Conservation (phyloP, 345 rosid genomes). For the Gossypium australe region DNA sequence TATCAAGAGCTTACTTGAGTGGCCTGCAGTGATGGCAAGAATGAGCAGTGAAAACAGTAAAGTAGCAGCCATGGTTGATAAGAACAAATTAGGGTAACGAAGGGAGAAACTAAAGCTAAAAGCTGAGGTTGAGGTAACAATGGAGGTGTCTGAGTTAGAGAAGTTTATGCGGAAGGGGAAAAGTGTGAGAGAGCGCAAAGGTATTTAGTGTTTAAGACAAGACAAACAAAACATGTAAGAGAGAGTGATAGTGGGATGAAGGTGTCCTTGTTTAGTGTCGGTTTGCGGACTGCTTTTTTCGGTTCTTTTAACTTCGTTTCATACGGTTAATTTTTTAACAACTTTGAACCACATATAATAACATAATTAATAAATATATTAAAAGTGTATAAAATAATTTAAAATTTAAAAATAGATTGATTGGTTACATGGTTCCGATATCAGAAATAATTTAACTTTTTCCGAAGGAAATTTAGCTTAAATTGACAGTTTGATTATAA, state of each 20-base stretch:
- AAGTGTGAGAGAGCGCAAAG: neutral
- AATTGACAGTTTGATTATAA: too few relatives aligned
- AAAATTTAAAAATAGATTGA: too few relatives aligned
- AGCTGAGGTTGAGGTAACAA: neutral
- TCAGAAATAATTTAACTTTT: too few relatives aligned
- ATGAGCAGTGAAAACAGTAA: slow-evolving; percentile 38
- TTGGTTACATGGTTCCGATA: too few relatives aligned
- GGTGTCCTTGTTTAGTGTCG: neutral
- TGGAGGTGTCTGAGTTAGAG: neutral
- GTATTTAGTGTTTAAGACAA: neutral
- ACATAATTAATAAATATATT: too few relatives aligned
- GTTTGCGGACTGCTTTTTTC: neutral
- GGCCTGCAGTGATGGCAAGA: slow-evolving; percentile 36
- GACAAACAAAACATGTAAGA: neutral
- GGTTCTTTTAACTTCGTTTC: neutral
- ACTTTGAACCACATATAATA: neutral
- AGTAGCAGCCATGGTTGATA: slow-evolving; percentile 35
- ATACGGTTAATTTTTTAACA: neutral
- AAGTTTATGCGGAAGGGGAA: neutral
- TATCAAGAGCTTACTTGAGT: slow-evolving; percentile 41
- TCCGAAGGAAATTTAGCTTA: too few relatives aligned
- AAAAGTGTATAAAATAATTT: too few relatives aligned
- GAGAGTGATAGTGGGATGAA: neutral
- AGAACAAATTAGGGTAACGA: neutral
- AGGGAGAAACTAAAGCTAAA: neutral